Base-by-base conservation (phyloP, 257 asterid species). In the Leonotis leonurus region DNA sequence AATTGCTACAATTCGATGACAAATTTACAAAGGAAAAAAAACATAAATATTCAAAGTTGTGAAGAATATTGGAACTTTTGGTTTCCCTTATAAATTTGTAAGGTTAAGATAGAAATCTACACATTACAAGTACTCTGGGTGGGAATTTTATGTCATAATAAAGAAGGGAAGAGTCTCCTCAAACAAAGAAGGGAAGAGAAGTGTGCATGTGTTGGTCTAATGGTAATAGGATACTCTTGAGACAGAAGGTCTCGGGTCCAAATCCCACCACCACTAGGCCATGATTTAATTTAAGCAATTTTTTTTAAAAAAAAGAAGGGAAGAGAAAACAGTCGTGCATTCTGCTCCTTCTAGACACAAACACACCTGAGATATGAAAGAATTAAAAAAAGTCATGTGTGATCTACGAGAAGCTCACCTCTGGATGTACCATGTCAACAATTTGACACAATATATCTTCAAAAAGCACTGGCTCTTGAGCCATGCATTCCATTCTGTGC, bases 401-500 rank as follows among this genome's bases (percentile, higher is more conserved):
- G 35, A 61, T 40, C 35, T 24, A 26, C 27, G 29, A 59, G 6
- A 33, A 61, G 33, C 55, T 70, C 55, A 89, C 99, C 97, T 93
- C 95, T 52, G 97, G 99, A 66, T 72, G 70, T 70, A 93, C 73
- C 99, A 93, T 93, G 85, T 93, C 99, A 71, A 93, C 90, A 66
- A 93, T 87, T 80, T 93, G 99, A 77, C 99, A 93, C 73, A 93
- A 78, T 67, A 93, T 89, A 85, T 89, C 97, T 83, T 93, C 99
- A 81, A 89, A 93, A 73, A 93, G 96, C 40, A 93, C 97, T 75
- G 97, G 99, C 83, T 93, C 99, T 75, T 93, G 99, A 70, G 97
- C 96, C 97, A 93, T 93, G 87, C 99, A 93, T 77, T 93, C 99
- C 99, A 93, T 93, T 78, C 99, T 84, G 76, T 93, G 99, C 80